Conservation (phyloP, 352 stramenopile species). For the Phytophthora colocasiae region DNA sequence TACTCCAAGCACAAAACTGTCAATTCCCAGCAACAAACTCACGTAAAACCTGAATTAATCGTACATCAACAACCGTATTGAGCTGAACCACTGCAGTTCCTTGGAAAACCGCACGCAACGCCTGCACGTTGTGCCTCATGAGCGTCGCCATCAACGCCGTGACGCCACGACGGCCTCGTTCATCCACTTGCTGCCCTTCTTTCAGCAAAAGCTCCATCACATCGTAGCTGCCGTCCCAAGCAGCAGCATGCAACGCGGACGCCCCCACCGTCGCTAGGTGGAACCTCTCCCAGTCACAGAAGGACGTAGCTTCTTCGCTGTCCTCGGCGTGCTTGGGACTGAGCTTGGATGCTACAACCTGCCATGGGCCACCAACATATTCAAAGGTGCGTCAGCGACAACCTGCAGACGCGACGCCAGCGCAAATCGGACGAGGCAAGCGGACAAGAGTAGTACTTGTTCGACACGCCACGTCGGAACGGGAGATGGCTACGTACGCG, state of each 20-base stretch:
- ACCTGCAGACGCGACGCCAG: constrained; percentile 27
- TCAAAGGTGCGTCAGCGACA: constrained; percentile 21
- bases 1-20: constrained; percentile 7
- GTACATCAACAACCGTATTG: constrained; percentile 44
- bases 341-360: constrained; percentile 30
- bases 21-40: not conserved
- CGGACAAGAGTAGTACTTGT: constrained; percentile 42
- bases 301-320: constrained; percentile 30
- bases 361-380: constrained; percentile 7
- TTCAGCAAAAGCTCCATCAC: constrained; percentile 40
- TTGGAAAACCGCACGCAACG: constrained; percentile 45
- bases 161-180: constrained; percentile 29
- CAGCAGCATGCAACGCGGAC: constrained; percentile 44
- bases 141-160: constrained; percentile 45
- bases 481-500: constrained; percentile 38
- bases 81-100: constrained; percentile 34
- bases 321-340: constrained; percentile 23
- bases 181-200: constrained; percentile 36
- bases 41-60: not conserved
- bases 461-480: constrained; percentile 13
- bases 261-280: constrained; percentile 42
- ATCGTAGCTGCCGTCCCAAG: constrained; percentile 37
- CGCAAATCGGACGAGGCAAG: constrained; percentile 35
- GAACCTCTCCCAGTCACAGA: constrained; percentile 48
- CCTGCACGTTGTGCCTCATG: constrained; percentile 46